Percentiles rank a stretch among this genome's conserved stretches.
Conservation (phyloP, 805 yeast species). For the Torulaspora microellipsoides region DNA sequence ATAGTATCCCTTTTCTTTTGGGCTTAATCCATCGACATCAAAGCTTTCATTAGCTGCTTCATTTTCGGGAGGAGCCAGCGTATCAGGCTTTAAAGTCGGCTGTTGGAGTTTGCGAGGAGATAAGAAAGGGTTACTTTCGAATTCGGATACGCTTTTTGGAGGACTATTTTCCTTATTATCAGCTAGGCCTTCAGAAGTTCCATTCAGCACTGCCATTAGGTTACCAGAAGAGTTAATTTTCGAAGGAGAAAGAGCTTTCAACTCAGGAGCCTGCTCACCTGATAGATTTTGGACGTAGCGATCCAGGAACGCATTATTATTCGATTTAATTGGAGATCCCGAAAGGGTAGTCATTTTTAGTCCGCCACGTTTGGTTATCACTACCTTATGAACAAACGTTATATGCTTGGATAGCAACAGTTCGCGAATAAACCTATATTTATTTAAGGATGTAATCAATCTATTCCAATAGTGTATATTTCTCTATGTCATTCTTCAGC, state of each 20-base stretch:
- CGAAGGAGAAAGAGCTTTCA: constrained; percentile 25
- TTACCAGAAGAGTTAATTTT: constrained; percentile 19
- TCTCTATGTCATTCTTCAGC: too few relatives aligned
- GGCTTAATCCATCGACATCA: constrained; percentile 5
- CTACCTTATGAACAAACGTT: too few relatives aligned
- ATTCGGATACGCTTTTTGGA: neutral
- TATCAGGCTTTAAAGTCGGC: too few relatives aligned
- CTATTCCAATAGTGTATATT: too few relatives aligned
- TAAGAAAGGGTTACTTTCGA: neutral
- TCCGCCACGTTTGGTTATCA: too few relatives aligned
- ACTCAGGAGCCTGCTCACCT: constrained; percentile 11
- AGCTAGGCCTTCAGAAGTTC: neutral
- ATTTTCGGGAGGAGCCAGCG: too few relatives aligned
- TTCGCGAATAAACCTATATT: too few relatives aligned
- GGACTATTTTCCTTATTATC: constrained; percentile 1
- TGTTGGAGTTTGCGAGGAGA: neutral
- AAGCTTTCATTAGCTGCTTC: neutral
- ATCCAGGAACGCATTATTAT: constrained; percentile 21
- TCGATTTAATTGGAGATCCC: constrained; percentile 22
- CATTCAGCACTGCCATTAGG: neutral
- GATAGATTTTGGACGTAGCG: constrained; percentile 29
- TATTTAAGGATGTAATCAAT: too few relatives aligned
- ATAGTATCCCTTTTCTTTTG: constrained; percentile 45
- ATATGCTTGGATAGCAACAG: too few relatives aligned
- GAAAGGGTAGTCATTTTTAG: constrained; percentile 14